These are phyloP conservation scores for Mantamonas sphyraenae DNA, from an alignment of 78 protist genomes.

Conservation along the genomic window DNA sequence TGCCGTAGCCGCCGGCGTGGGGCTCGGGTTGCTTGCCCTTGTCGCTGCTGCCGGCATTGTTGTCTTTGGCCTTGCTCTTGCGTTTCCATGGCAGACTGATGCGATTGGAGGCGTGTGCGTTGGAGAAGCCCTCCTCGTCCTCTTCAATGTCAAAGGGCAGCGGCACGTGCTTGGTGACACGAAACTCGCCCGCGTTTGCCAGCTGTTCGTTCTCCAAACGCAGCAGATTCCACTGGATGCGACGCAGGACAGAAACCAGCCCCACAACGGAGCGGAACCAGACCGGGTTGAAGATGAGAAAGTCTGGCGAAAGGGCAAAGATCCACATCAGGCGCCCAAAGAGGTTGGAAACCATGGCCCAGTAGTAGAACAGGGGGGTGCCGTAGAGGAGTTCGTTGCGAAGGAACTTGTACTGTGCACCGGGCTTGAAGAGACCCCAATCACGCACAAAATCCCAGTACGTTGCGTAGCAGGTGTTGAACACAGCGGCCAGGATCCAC, in stretches of 20 bases:
- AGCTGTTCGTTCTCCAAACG: conserved; percentile 55
- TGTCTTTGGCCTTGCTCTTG: too few species aligned
- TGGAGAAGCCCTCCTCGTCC: too few species aligned
- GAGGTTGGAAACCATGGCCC: conserved; percentile 1
- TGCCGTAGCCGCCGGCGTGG: too few species aligned
- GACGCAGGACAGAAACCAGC: conserved; percentile 23
- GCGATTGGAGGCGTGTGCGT: too few species aligned
- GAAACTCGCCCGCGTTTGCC: conserved; percentile 42
- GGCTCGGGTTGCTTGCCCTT: too few species aligned
- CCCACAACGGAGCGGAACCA: conserved; percentile 17
- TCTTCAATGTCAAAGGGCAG: too few species aligned
- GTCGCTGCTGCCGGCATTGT: too few species aligned
- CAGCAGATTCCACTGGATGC: conserved; percentile 49
- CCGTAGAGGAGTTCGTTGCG: background rate
- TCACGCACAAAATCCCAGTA: conserved; percentile 10
- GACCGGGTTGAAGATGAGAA: background rate
- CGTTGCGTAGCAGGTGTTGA: background rate
- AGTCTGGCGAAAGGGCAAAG: background rate
- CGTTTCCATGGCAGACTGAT: too few species aligned
- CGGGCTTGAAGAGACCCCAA: conserved; percentile 13
- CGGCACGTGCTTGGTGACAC: conserved; percentile 36
- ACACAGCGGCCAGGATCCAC: conserved; percentile 5
- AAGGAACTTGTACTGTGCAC: background rate
- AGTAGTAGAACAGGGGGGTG: background rate
- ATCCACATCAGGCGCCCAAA: conserved; percentile 11